phyloP scores from a whole-genome alignment of 352 stramenopile species.

The Thraustochytrium aureum region DNA sequence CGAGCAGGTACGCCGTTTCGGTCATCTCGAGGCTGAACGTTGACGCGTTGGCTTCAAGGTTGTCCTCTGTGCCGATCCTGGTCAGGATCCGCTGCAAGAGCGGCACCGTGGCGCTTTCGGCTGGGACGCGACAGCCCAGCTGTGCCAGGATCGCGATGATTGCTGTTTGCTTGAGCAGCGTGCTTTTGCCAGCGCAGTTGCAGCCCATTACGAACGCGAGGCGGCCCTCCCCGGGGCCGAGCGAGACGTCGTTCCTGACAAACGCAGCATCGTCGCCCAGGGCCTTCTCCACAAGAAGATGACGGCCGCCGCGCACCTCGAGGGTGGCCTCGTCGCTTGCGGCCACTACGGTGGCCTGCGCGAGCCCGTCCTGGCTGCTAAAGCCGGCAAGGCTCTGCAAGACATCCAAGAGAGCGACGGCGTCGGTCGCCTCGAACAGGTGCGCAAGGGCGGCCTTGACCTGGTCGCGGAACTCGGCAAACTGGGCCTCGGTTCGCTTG shows the following conservation, averaged over 20 bases:
- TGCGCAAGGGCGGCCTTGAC: conserved; percentile 69
- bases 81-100: conserved; percentile 82
- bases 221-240: neutral
- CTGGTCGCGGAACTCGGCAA: conserved; percentile 74
- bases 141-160: conserved; percentile 84
- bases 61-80: conserved; percentile 82
- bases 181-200: conserved; percentile 80
- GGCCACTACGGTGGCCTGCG: conserved; percentile 71
- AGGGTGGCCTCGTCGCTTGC: conserved; percentile 64
- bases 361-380: conserved; percentile 57
- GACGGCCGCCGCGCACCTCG: conserved; percentile 72
- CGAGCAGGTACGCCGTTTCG: conserved; percentile 76
- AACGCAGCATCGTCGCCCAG: conserved; percentile 69
- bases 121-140: conserved; percentile 84
- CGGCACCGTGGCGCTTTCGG: conserved; percentile 71
- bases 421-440: conserved; percentile 81
- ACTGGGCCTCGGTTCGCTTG: conserved; percentile 76
- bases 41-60: conserved; percentile 89
- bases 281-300: conserved; percentile 69
- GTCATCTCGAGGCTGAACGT: conserved; percentile 88
- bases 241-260: conserved; percentile 72
- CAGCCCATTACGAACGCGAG: conserved; percentile 78
- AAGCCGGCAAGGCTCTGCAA: conserved; percentile 83
- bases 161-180: conserved; percentile 66
- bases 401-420: conserved; percentile 84